Evolutionary conservation across 176 grass and related monocot species (phyloP).

Genomic region (Oryza punctata): DNA sequence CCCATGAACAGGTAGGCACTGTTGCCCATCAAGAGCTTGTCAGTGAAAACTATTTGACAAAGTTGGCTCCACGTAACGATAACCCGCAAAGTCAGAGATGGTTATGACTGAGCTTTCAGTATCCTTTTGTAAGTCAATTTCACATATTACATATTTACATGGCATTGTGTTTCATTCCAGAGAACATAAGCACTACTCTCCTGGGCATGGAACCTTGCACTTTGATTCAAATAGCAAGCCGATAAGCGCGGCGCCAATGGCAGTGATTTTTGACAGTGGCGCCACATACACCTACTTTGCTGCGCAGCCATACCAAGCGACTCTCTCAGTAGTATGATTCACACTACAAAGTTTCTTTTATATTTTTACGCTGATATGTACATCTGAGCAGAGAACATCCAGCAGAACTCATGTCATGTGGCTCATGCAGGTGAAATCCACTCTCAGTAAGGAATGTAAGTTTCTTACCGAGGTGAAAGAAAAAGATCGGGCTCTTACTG

Average conservation of each 20-base stretch:
- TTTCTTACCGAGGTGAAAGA: not conserved
- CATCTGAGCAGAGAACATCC: not conserved
- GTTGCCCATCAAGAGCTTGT: too few relatives aligned
- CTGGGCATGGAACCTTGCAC: conserved; percentile 59
- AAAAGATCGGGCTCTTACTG: not conserved
- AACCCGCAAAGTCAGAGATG: too few relatives aligned
- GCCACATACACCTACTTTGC: conserved; percentile 89
- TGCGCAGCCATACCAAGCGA: conserved; percentile 71
- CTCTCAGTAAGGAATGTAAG: conserved; percentile 35
- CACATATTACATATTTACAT: not conserved
- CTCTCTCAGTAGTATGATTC: conserved; percentile 60
- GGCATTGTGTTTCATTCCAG: not conserved
- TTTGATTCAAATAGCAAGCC: conserved; percentile 39
- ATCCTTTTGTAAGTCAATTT: not conserved
- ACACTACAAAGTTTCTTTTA: not conserved
- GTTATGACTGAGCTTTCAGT: not conserved
- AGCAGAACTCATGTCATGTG: conserved; percentile 1
- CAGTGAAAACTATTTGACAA: not conserved
- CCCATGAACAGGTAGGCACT: conserved; percentile 31
- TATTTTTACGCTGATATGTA: not conserved
- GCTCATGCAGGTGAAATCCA: conserved; percentile 62
- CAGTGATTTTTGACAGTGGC: conserved; percentile 81
- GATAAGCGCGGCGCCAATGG: conserved; percentile 55
- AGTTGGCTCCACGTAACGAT: too few relatives aligned
- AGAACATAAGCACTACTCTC: conserved; percentile 55